Evolutionary conservation across 139 green algal species (phyloP), one percentile per base, ranked within the genome.

Genomic region (Zygnema cylindricum): DNA sequence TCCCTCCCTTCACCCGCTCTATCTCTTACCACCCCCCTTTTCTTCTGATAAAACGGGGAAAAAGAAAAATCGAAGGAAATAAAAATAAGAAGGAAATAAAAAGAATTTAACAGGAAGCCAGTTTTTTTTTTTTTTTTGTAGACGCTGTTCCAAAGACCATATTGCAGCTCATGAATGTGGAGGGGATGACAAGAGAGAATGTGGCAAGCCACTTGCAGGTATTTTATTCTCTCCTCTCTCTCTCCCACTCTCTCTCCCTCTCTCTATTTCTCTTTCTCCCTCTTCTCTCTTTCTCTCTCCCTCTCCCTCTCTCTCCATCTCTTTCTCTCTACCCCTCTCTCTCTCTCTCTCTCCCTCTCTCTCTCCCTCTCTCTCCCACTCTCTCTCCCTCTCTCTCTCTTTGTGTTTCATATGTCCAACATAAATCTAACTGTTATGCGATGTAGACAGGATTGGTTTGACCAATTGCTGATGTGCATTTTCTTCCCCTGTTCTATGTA

Each of bases 171-270:
- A 98, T 98, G 96, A 95, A 96, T 41, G 95, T 98, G 43, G 93
- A 96, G 11, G 96, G 96, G 69, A 93, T 99, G 55, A 98, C 95
- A 0, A 92, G 96, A 0, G 96, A 98, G 88, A 99, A 99, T 87
- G 96, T 89, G 22, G 84, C 84, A 16, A 89, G 84, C 38, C 84
- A 89, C 40, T 42, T 89, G 71, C 84, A 89, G 84, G 84, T 84
- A 57, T 36, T 36, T 79, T 23, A n/a, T n/a, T n/a, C n/a, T n/a
- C n/a, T n/a, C n/a, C n/a, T n/a, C n/a, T n/a, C n/a, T n/a, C n/a
- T n/a, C n/a, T n/a, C n/a, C n/a, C n/a, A n/a, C n/a, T n/a, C n/a
- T n/a, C n/a, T n/a, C n/a, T n/a, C n/a, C n/a, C n/a, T n/a, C n/a
- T n/a, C n/a, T n/a, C n/a, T n/a, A n/a, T n/a, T n/a, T n/a, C n/a